phyloP scores from a whole-genome alignment of 1,284 basidiomycete genomes.

The Apiotrichum sp. region DNA sequence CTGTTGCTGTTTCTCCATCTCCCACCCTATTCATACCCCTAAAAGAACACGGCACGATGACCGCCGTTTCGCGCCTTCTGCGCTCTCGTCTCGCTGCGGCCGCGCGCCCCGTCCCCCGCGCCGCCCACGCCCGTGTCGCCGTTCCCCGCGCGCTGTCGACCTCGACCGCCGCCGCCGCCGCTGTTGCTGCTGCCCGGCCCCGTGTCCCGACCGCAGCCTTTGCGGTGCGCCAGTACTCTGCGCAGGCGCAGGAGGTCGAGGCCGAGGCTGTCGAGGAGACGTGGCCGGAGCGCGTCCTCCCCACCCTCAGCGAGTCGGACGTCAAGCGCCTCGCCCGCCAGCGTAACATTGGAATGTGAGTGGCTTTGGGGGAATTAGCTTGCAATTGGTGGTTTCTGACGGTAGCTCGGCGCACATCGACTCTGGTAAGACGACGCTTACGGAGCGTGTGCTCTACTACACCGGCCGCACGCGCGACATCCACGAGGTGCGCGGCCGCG shows the following conservation, averaged over 20 bases:
- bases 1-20: too few relatives aligned
- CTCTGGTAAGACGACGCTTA: slow-evolving; percentile 97
- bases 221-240: slow-evolving; percentile 18
- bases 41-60: slow-evolving; percentile 15
- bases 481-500: slow-evolving; percentile 93
- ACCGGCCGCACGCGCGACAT: slow-evolving; percentile 94
- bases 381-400: not conserved
- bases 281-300: slow-evolving; percentile 42
- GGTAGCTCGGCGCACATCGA: slow-evolving; percentile 79
- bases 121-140: not conserved
- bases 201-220: slow-evolving; percentile 1
- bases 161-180: not conserved
- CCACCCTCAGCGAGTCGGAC: slow-evolving; percentile 37
- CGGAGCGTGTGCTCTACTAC: slow-evolving; percentile 92
- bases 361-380: not conserved
- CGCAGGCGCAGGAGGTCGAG: slow-evolving; percentile 18
- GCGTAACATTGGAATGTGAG: slow-evolving; percentile 48
- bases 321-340: slow-evolving; percentile 36
- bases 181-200: not conserved
- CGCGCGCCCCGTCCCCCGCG: not conserved
- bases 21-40: not conserved
- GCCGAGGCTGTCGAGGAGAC: slow-evolving; percentile 19
- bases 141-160: slow-evolving; percentile 4
- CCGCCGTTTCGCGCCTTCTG: slow-evolving; percentile 16
- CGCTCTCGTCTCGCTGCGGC: slow-evolving; percentile 3